A percentile compares a stretch with the other conserved stretches of the same genome.
These are phyloP conservation scores for Sporisorium reilianum DNA, from an alignment of 1,284 basidiomycete species.

Conservation along the genomic window DNA sequence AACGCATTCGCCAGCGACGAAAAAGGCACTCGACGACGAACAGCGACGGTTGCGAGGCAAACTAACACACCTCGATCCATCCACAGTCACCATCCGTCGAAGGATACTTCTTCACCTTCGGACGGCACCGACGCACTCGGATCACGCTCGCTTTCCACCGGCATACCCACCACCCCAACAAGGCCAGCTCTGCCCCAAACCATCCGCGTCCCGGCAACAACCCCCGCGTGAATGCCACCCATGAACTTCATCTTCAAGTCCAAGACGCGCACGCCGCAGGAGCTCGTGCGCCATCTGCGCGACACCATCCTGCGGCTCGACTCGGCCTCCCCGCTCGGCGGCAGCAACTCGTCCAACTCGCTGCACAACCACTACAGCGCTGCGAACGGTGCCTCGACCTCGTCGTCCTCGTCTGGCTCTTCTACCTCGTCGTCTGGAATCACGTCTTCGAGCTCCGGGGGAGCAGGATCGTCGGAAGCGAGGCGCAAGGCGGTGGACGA, in stretches of 20 bases:
- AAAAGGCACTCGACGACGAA: background rate
- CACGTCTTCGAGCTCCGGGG: constrained; percentile 16
- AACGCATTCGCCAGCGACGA: background rate
- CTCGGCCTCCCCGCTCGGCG: constrained; percentile 22
- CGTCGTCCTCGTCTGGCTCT: constrained; percentile 17
- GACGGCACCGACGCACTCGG: background rate
- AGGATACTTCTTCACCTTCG: background rate
- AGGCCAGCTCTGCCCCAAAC: background rate
- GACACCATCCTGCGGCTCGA: constrained; percentile 63
- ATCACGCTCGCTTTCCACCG: no score
- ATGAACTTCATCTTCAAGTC: constrained; percentile 69
- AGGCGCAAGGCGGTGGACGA: constrained; percentile 81
- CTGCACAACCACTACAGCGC: constrained; percentile 21
- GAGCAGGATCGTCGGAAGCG: constrained; percentile 22
- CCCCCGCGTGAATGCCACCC: constrained; percentile 10
- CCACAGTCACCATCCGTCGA: background rate
- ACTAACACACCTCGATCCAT: background rate
- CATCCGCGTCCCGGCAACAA: background rate
- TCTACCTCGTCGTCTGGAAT: constrained; percentile 28
- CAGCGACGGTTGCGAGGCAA: no score
- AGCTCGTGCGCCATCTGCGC: constrained; percentile 61
- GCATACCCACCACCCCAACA: background rate
- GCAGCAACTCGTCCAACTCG: constrained; percentile 32
- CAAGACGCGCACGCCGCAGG: constrained; percentile 62
- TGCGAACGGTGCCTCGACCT: constrained; percentile 16